Evolutionary conservation across 148 eudicot genomes (phyloP).

Genomic region (Rhododendron ferrugineum): DNA sequence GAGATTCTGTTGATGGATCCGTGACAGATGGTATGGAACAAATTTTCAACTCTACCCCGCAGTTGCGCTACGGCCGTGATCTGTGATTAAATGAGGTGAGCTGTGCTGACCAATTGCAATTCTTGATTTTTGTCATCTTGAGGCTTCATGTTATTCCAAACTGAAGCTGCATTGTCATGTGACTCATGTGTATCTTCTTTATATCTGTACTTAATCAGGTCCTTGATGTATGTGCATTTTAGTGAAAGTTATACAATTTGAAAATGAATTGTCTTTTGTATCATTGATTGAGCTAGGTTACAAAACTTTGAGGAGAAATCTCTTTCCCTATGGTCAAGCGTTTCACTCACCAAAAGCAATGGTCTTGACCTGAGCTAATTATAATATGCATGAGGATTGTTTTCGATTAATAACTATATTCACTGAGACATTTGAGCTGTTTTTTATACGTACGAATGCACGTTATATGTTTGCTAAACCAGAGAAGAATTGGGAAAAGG

Average conservation of each 20-base stretch:
- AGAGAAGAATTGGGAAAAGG: too few species aligned
- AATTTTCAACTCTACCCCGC: slow-evolving; percentile 84
- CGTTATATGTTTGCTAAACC: neutral
- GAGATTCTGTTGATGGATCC: slow-evolving; percentile 66
- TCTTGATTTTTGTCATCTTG: neutral
- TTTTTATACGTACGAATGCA: neutral
- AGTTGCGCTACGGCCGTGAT: slow-evolving; percentile 85
- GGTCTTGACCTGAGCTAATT: too few species aligned
- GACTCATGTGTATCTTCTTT: neutral
- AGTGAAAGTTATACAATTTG: neutral
- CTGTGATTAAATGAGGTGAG: slow-evolving; percentile 91
- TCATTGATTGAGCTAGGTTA: neutral
- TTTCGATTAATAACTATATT: neutral
- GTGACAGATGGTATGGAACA: slow-evolving; percentile 92
- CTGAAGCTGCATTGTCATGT: neutral
- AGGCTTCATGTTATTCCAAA: neutral
- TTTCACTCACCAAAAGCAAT: too few species aligned
- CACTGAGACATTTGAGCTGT: neutral
- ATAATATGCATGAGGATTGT: neutral
- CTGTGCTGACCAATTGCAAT: neutral
- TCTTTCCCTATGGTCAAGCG: too few species aligned
- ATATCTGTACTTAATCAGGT: neutral
- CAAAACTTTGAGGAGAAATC: too few species aligned
- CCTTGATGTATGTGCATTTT: neutral
- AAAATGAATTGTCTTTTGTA: neutral